Conservation (phyloP, 805 yeast species). For the Starmerella floris region DNA sequence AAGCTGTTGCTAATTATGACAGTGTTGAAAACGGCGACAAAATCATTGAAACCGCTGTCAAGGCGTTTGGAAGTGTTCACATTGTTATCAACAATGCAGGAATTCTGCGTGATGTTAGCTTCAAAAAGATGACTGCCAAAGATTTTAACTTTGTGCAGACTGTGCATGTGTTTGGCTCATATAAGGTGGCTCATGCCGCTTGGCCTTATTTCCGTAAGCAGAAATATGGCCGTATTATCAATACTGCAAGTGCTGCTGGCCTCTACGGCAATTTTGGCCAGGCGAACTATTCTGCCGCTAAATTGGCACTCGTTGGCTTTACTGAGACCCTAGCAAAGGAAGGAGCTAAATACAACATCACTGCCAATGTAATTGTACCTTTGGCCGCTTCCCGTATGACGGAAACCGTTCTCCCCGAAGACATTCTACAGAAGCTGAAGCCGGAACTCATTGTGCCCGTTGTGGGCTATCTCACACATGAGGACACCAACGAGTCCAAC, state of each 20-base stretch:
- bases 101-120: conserved; percentile 72
- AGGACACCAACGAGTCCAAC: conserved; percentile 47
- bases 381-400: conserved; percentile 95
- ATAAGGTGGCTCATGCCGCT: conserved; percentile 70
- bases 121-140: conserved; percentile 71
- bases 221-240: conserved; percentile 73
- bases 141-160: conserved; percentile 69
- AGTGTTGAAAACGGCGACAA: conserved; percentile 76
- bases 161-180: conserved; percentile 86
- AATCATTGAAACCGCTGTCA: conserved; percentile 73
- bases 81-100: conserved; percentile 90
- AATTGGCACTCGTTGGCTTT: conserved; percentile 76
- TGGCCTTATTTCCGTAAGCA: conserved; percentile 84
- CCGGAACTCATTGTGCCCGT: conserved; percentile 90
- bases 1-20: conserved; percentile 88
- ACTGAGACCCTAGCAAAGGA: conserved; percentile 93
- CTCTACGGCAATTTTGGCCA: conserved; percentile 95
- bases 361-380: conserved; percentile 81
- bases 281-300: conserved; percentile 88
- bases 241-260: conserved; percentile 97
- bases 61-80: conserved; percentile 79
- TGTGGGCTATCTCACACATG: conserved; percentile 67
- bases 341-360: conserved; percentile 73
- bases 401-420: conserved; percentile 74
- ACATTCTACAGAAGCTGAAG: conserved; percentile 60